Base-by-base conservation (phyloP, 106 monocot genomes). In the Dendrobium officinale region DNA sequence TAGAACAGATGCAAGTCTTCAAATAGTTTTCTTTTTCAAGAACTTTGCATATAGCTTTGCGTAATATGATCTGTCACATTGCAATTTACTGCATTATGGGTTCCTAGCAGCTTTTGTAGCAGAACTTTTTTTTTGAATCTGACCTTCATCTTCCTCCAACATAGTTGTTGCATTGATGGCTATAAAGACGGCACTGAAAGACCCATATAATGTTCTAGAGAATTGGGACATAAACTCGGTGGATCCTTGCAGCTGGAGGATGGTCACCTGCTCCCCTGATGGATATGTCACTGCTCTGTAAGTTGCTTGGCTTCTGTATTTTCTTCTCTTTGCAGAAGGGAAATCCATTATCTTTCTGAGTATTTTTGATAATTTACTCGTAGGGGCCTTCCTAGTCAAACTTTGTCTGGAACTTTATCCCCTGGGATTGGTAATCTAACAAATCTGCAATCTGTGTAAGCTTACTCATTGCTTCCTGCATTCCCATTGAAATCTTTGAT, bases 241-340 rank as follows among this genome's bases (percentile, higher is more conserved):
- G 2, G 97, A 97, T 91, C 97, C 97, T 55, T 97, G 97, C 80
- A 97, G 97, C 84, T 97, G 97, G 97, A 94, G 97, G 79, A 94
- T 94, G 97, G 85, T 97, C 80, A 97, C 97, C 40, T 97, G 97
- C 86, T 88, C 88, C 64, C 54, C 84, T 5, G 97, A 97, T 84
- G 97, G 94, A 82, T 97, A 85, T 79, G 94, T 97, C 42, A 94
- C 96, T 77, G 88, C 86, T 56, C 59, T 97, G 97, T 97, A 86
- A 86, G 94, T 70, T 80, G 4, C 20, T 40, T 3, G 67, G 3
- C 40, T 41, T 49, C 20, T 13, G 20, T 72, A 13, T 29, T 40
- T 75, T 79, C 42, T 41, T 37, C 16, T 47, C 10, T 29, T 75
- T 18, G 22, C 55, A 20, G 31, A 73, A 24, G 29, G 49, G 20